Evolutionary conservation across 1,284 basidiomycete species (phyloP).

Genomic region (Cyathus olla): DNA sequence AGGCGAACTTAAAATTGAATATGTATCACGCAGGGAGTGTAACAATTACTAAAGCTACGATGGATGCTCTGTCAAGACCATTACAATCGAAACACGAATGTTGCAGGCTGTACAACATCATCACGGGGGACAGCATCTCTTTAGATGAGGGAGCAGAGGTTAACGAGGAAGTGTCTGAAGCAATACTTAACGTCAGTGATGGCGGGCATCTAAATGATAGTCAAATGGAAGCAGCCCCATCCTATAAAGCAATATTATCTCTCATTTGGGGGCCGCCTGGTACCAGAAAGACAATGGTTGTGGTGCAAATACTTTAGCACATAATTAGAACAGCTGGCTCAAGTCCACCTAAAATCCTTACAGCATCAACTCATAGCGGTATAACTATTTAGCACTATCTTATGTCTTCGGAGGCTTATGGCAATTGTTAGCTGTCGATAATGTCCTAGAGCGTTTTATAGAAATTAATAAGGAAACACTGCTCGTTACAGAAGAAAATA

Average conservation of each 20-base stretch:
- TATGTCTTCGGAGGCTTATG: not conserved
- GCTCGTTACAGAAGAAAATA: constrained; percentile 61
- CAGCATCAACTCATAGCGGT: constrained; percentile 78
- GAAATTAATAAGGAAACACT: constrained; percentile 51
- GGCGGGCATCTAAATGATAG: constrained; percentile 65
- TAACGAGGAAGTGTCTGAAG: not conserved
- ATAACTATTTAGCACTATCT: constrained; percentile 5
- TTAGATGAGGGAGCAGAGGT: not conserved
- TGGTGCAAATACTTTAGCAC: constrained; percentile 65
- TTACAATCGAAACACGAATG: constrained; percentile 53
- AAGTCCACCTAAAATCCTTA: constrained; percentile 63
- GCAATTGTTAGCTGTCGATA: constrained; percentile 64
- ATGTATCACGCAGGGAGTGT: constrained; percentile 69
- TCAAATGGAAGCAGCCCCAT: constrained; percentile 59
- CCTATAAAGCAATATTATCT: constrained; percentile 54
- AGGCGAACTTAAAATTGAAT: constrained; percentile 67
- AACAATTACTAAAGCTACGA: constrained; percentile 73
- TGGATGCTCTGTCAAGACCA: constrained; percentile 65
- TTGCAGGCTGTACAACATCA: constrained; percentile 60
- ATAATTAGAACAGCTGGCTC: constrained; percentile 49
- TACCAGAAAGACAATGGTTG: constrained; percentile 77
- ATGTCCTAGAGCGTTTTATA: constrained; percentile 72
- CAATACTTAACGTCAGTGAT: too few relatives aligned
- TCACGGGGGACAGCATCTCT: constrained; percentile 42
- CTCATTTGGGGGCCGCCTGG: too few relatives aligned